Evolutionary conservation across 2,329 filamentous ascomycete genomes (phyloP), one percentile per base, ranked within the genome.

Genomic region (Chaetomium sp.): DNA sequence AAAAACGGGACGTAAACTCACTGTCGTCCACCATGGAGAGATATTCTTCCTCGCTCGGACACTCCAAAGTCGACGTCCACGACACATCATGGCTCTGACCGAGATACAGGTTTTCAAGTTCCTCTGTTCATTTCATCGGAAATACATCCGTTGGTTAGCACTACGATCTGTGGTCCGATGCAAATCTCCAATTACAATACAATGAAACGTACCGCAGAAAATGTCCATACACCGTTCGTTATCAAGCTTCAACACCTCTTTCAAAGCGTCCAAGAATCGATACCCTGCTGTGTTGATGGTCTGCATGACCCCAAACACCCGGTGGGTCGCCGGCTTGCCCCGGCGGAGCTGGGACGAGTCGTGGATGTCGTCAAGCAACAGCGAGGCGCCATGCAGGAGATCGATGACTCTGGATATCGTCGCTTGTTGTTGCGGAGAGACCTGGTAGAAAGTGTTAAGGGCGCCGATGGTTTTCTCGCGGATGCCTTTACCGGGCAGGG

Each of bases 351-450:
- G 35, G 0, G 72, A 72, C 1, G 59, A 52, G 49, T 74, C 72
- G 58, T 75, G 61, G 11, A 75, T 64, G 59, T 75, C 72, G 49
- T 73, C 72, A 4, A 75, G 59, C 69, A 55, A 73, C 8, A 71
- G 56, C 1, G 70, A 70, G 1, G 66, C 56, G 11, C 62, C 67
- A 49, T 72, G 69, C 4, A 72, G 60, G 6, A 62, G 49, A 33
- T 55, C 50, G 5, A 69, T 54, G 4, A 70, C 60, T 2, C 50
- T 47, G 48, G 64, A 66, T 41, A 73, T 67, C 1, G 50, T 54
- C 2, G 52, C 34, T 2, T 66, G 27, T 0, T 53, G 34, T 5
- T 59, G 34, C 6, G 50, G 42, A 6, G 67, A 62, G 2, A 70
- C 62, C 4, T 64, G 12, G 35, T 66, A 58, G 67, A 68, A 71